A percentile compares a stretch with the other conserved stretches of the same genome.
Conservation (phyloP, 768 basidiomycete genomes). For the Royoungia palumana region DNA sequence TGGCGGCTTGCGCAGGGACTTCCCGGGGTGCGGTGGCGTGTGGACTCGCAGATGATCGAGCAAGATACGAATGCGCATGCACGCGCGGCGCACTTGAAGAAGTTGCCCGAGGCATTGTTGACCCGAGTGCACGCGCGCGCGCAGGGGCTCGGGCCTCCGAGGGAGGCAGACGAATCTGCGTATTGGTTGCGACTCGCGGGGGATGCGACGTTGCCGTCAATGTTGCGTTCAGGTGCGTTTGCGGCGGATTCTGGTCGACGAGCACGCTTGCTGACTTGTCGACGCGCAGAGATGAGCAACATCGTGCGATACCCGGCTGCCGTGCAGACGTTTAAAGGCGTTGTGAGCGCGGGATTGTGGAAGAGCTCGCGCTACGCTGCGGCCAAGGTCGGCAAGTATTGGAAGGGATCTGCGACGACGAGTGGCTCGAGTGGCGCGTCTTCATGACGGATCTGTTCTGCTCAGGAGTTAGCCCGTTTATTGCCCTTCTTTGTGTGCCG, state of each 20-base stretch:
- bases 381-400: constrained; percentile 87
- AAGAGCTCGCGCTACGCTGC: constrained; percentile 75
- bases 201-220: constrained; percentile 51
- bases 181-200: constrained; percentile 74
- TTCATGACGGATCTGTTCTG: constrained; percentile 1
- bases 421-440: neutral
- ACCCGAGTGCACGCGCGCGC: constrained; percentile 45
- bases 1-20: constrained; percentile 71
- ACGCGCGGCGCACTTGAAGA: constrained; percentile 68
- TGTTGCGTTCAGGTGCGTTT: constrained; percentile 52
- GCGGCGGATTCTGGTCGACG: neutral
- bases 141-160: constrained; percentile 29
- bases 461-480: neutral
- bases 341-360: constrained; percentile 75
- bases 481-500: neutral
- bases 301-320: constrained; percentile 85
- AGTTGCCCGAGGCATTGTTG: constrained; percentile 71
- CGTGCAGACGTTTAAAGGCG: constrained; percentile 80
- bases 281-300: constrained; percentile 56
- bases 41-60: constrained; percentile 48
- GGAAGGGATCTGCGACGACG: constrained; percentile 36
- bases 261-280: constrained; percentile 2
- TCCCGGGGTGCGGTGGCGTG: constrained; percentile 76
- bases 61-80: constrained; percentile 74
- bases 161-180: constrained; percentile 65